Evolutionary conservation across 352 stramenopile genomes (phyloP).

Genomic region (Phytophthora macrochlamydospora): DNA sequence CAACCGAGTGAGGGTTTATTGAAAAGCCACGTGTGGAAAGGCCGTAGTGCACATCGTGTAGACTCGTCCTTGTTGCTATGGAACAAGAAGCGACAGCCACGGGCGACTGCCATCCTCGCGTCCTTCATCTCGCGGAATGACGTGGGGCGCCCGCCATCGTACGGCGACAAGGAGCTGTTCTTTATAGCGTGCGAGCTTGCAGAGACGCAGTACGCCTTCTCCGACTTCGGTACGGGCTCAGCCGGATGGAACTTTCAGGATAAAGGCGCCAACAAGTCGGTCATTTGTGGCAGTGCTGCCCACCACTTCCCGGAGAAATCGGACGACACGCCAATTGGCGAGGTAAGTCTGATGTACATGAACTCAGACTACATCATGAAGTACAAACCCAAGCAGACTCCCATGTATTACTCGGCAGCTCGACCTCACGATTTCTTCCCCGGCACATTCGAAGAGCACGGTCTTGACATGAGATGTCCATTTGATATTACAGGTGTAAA

Average conservation of each 20-base stretch:
- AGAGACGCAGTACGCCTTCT: constrained; percentile 46
- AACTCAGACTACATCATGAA: constrained; percentile 57
- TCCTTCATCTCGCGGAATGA: constrained; percentile 45
- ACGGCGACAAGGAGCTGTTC: constrained; percentile 56
- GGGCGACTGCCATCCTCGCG: constrained; percentile 45
- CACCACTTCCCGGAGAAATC: constrained; percentile 48
- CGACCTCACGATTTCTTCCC: constrained; percentile 41
- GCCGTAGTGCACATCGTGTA: constrained; percentile 39
- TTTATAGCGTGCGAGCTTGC: constrained; percentile 52
- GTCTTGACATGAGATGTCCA: constrained; percentile 39
- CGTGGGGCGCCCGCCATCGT: constrained; percentile 33
- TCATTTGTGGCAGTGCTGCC: constrained; percentile 52
- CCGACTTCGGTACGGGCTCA: constrained; percentile 43
- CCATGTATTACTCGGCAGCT: constrained; percentile 42
- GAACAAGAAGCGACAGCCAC: constrained; percentile 47
- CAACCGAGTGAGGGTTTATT: constrained; percentile 30
- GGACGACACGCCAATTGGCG: constrained; percentile 16
- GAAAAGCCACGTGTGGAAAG: constrained; percentile 39
- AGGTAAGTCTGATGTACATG: constrained; percentile 48
- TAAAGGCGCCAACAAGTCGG: constrained; percentile 32
- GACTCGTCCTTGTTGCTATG: constrained; percentile 57
- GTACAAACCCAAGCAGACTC: constrained; percentile 37
- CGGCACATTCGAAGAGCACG: constrained; percentile 43
- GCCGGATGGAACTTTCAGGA: constrained; percentile 36
- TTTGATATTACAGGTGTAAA: constrained; percentile 43